Evolutionary conservation across 108 stramenopile genomes (phyloP), one percentile per base, ranked within the genome.

Genomic region (Mediolabrus comicus): DNA sequence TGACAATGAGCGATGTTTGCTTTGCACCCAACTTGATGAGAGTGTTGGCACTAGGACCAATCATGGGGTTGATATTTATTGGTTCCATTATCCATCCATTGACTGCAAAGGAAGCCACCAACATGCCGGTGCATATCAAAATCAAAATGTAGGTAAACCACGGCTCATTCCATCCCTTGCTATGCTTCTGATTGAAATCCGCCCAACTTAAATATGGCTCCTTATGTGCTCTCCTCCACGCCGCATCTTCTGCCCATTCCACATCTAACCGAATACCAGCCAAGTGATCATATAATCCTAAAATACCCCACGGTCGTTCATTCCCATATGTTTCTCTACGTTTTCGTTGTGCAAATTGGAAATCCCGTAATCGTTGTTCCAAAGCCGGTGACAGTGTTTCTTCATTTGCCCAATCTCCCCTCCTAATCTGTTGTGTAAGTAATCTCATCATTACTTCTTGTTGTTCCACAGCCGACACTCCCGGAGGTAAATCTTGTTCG

Each of bases 241-340:
- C 89, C 14, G 87, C 87, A 71, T 95, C 91, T 71, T 95, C 87
- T 8, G 94, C 88, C 94, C 94, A 95, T 55, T 87, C 87, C 24
- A 95, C 71, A 68, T 95, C 94, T 10, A 83, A 60, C 24, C 94
- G 79, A 55, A 91, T 83, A 14, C 77, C 75, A 5, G 88, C 64
- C 14, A 95, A 67, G 56, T 91, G 85, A 31, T 84, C 89, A 59
- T 92, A 92, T 9, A 95, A 70, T 12, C 91, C 91, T 41, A 89
- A 75, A 65, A 92, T 90, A 10, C 91, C 91, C 79, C 80, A 85
- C 9, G 89, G 79, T 9, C 65, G 61, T 34, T 85, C 71, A 19
- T 84, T 69, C 6, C 94, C 90, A 71, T 92, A 84, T 1, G 54
- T 79, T 49, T 91, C 77, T 28, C 89, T 82, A 26, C 94, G 78